These are phyloP conservation scores for Trichosporon coremiiforme DNA, from an alignment of 1,284 basidiomycete species.

Conservation along the genomic window DNA sequence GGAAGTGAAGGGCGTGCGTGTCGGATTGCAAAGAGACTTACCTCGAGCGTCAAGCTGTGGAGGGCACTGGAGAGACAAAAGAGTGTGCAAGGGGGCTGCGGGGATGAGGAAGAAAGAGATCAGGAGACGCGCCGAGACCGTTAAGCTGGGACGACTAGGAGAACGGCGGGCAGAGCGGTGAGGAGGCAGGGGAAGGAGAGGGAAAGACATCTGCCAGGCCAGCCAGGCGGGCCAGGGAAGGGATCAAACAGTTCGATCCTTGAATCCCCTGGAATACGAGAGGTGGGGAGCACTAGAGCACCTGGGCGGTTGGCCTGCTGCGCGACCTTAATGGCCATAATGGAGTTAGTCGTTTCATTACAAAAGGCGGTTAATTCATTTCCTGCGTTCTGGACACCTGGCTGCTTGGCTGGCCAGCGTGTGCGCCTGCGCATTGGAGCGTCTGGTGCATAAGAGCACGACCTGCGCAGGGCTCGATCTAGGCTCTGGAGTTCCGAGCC, in stretches of 20 bases:
- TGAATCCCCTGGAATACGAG: background rate
- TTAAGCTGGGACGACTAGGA: background rate
- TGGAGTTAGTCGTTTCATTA: slow-evolving; percentile 3
- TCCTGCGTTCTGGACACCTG: background rate
- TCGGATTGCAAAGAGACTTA: background rate
- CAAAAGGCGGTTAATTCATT: background rate
- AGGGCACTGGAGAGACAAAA: slow-evolving; percentile 8
- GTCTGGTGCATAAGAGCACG: too few relatives aligned
- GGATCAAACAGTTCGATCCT: slow-evolving; percentile 1
- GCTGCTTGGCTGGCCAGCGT: too few relatives aligned
- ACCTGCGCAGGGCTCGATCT: background rate
- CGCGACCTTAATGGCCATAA: slow-evolving; percentile 1
- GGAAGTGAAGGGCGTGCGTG: background rate
- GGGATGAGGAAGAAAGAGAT: slow-evolving; percentile 13
- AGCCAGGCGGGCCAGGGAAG: background rate
- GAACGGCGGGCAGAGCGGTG: background rate
- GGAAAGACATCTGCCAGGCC: background rate
- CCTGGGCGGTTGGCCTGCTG: background rate
- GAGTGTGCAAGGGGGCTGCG: slow-evolving; percentile 3
- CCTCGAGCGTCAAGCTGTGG: slow-evolving; percentile 19
- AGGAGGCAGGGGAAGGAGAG: background rate
- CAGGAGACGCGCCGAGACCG: slow-evolving; percentile 11
- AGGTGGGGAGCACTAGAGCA: background rate
- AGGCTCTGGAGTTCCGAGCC: background rate
- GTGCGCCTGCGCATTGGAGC: too few relatives aligned